Base-by-base conservation (phyloP, 768 basidiomycete species). In the Russula virescens region DNA sequence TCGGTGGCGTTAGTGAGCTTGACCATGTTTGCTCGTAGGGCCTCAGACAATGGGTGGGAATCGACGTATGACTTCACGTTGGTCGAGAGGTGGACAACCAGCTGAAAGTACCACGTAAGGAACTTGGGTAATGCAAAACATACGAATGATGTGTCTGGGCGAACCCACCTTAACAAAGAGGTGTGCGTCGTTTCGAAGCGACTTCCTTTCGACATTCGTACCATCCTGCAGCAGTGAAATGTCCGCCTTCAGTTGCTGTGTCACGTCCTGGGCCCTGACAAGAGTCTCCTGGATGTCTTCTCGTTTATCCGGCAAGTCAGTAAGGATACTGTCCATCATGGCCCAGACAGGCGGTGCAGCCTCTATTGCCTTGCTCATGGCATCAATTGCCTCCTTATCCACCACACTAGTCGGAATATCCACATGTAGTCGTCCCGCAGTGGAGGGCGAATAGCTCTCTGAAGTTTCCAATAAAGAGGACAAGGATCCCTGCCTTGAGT, bases 301-400 rank as follows among this genome's bases (percentile, higher is more conserved):
- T 31, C 74, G 74, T 18, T 72, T 62, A 50, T 77, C 76, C 28
- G 77, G 67, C n/a, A 76, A 71, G 35, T 83, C 79, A 31, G 75
- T 75, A 57, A 91, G 73, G 64, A 88, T 78, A 60, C 87, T 86
- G 66, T 87, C 85, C 71, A 94, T 83, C 78, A 88, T 81, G 61
- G 85, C 79, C 91, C 94, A 98, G 25, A 92, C 88, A 26, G 80
- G 78, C 13, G 89, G 88, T 11, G 92, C 94, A 14, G 88, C 81
- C 25, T 89, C 85, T 10, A 94, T 84, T 16, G 94, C 90, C 9
- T 77, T 76, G 66, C 86, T 86, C 72, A 97, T 86, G 28, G 90
- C 86, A 62, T 88, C 83, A 8, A 95, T 75, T 4, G 90, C 83
- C 68, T 91, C 89, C 57, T 85, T 86, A 70, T 92, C 89, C 47